Evolutionary conservation across 2,329 filamentous ascomycete genomes (phyloP), one percentile per base, ranked within the genome.

Genomic region (Apiospora malaysiana): DNA sequence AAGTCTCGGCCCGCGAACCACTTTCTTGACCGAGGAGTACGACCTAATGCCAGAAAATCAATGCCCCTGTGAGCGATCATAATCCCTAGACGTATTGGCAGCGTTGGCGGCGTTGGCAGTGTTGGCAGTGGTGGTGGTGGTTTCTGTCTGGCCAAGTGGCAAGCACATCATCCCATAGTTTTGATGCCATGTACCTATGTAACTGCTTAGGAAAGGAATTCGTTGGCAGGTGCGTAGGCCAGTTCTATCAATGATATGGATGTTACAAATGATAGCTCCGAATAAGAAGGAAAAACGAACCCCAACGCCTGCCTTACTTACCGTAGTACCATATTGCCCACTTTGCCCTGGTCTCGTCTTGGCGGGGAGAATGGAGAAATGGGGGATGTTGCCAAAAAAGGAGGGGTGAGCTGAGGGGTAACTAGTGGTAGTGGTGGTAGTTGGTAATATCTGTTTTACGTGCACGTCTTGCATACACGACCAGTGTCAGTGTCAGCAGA

Each of bases 351-450:
- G 51, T 59, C 56, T 40, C 4, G 56, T 23, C 32, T 63, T 59
- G 12, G 51, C 27, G 56, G 56, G 56, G 9, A 63, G 56, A 32
- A 40, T 63, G 56, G 56, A 63, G 56, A 63, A 40, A 63, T 40
- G 56, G 32, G 56, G 56, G 56, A 40, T 63, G 56, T n/a, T 63
- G 56, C 9, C 37, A 18, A 63, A 18, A 18, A 40, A 63, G 56
- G 56, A 63, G 56, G 56, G 56, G 56, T 40, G 56, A n/a, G 56
- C 56, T 40, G 56, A 63, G 56, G 56, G 56, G 56, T 63, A 63
- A 63, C 23, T 51, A 51, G 25, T n/a, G n/a, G n/a, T n/a, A n/a
- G n/a, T n/a, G n/a, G n/a, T n/a, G n/a, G n/a, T n/a, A n/a, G n/a
- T n/a, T n/a, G n/a, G n/a, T n/a, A n/a, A n/a, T 27, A 51, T 51